Evolutionary conservation across 2,329 filamentous ascomycete species (phyloP).

Genomic region (Penicillium crustosum): DNA sequence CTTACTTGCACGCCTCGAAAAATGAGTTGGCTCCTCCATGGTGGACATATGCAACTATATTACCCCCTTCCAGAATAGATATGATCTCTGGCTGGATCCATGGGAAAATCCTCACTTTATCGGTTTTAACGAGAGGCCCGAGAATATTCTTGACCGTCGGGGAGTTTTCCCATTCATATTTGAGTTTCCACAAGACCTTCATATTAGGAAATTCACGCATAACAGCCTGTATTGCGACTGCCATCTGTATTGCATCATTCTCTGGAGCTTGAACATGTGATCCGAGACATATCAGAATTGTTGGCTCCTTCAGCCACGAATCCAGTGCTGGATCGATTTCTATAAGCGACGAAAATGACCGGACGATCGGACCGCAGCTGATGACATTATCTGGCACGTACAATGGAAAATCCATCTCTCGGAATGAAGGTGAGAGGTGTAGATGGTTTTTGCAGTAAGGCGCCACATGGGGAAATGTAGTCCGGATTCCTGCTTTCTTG

Average conservation of each 20-base stretch:
- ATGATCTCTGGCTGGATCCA: constrained; percentile 26
- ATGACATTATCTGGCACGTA: constrained; percentile 43
- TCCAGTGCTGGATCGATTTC: constrained; percentile 45
- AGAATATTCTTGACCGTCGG: constrained; percentile 13
- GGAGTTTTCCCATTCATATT: constrained; percentile 21
- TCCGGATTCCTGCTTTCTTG: constrained; percentile 28
- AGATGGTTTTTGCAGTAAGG: constrained; percentile 29
- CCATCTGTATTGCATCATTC: constrained; percentile 33
- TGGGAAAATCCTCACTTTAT: constrained; percentile 14
- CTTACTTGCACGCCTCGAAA: constrained; percentile 48
- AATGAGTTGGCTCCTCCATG: constrained; percentile 53
- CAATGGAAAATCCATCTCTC: constrained; percentile 45
- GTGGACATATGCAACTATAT: constrained; percentile 45
- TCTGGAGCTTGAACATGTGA: constrained; percentile 37
- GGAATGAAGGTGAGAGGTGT: constrained; percentile 32
- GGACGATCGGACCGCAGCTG: constrained; percentile 51
- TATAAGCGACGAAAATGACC: constrained; percentile 33
- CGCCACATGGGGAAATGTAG: constrained; percentile 29
- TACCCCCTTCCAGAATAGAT: constrained; percentile 36
- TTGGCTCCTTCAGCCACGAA: constrained; percentile 47
- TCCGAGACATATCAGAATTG: constrained; percentile 53
- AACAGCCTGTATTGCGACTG: constrained; percentile 41
- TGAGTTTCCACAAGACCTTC: constrained; percentile 45
- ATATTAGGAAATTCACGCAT: constrained; percentile 41
- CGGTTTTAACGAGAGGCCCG: constrained; percentile 7